phyloP scores from a whole-genome alignment of 2,329 filamentous ascomycete genomes.

The Epichloe uncinata region DNA sequence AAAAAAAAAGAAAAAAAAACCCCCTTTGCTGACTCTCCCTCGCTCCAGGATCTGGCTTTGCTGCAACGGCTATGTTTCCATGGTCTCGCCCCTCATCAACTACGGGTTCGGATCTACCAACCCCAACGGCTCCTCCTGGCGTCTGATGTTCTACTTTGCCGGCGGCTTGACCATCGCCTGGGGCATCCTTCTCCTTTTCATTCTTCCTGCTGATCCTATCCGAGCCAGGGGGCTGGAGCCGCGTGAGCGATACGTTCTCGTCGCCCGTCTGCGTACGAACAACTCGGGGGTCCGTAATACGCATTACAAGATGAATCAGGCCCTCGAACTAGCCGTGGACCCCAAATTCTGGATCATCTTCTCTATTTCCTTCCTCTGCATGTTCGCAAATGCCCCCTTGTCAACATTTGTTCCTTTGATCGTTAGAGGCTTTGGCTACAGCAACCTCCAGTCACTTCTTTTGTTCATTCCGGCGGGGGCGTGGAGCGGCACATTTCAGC shows the following conservation, averaged over 20 bases:
- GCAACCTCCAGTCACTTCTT: slow-evolving; percentile 26
- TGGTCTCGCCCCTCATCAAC: slow-evolving; percentile 45
- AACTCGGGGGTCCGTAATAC: slow-evolving; percentile 17
- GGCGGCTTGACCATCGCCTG: slow-evolving; percentile 39
- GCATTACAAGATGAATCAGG: slow-evolving; percentile 29
- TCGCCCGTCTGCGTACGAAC: slow-evolving; percentile 16
- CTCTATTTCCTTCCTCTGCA: slow-evolving; percentile 30
- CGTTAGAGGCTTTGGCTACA: slow-evolving; percentile 18
- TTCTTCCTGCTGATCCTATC: slow-evolving; percentile 48
- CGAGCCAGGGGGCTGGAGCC: slow-evolving; percentile 46
- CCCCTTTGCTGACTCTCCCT: neutral
- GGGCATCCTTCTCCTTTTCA: slow-evolving; percentile 39
- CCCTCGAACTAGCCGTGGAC: slow-evolving; percentile 20
- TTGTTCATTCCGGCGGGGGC: slow-evolving; percentile 36
- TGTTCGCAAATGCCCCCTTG: slow-evolving; percentile 34
- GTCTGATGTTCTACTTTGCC: slow-evolving; percentile 48
- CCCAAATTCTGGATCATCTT: slow-evolving; percentile 43
- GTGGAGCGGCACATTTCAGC: neutral
- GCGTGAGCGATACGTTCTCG: slow-evolving; percentile 26
- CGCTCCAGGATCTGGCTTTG: slow-evolving; percentile 15
- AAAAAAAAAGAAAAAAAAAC: neutral
- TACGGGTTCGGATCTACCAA: slow-evolving; percentile 48
- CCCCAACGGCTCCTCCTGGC: slow-evolving; percentile 31
- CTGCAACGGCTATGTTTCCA: slow-evolving; percentile 43
- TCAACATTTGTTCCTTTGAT: slow-evolving; percentile 13